Conservation (phyloP, 2,329 filamentous ascomycete species). For the Corinectria fuckeliana region DNA sequence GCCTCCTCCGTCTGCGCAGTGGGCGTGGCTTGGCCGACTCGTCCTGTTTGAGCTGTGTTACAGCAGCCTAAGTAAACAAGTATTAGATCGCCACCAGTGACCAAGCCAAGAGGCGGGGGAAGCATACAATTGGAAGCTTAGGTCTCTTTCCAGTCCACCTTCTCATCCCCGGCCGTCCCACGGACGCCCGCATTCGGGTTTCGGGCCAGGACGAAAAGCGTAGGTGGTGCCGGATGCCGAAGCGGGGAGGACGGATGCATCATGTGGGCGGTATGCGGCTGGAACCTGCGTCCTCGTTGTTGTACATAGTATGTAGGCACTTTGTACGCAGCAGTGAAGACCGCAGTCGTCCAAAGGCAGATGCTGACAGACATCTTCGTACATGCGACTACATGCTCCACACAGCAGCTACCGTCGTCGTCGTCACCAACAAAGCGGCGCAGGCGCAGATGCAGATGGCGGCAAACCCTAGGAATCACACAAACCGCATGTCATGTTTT, state of each 20-base stretch:
- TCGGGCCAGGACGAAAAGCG: neutral
- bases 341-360: neutral
- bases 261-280: neutral
- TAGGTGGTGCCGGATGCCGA: constrained; percentile 10
- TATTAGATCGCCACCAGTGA: neutral
- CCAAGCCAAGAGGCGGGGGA: neutral
- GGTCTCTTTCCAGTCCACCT: constrained; percentile 1
- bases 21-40: neutral
- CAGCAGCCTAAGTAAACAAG: neutral
- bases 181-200: neutral
- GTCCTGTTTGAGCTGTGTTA: neutral
- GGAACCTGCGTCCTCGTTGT: neutral
- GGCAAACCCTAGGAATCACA: constrained; percentile 6
- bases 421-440: neutral
- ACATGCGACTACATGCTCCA: neutral
- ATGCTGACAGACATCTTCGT: neutral
- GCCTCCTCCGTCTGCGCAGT: neutral
- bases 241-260: neutral
- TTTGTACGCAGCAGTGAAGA: neutral
- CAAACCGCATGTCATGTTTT: constrained; percentile 12
- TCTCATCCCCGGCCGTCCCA: neutral
- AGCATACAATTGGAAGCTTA: constrained; percentile 4
- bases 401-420: neutral
- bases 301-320: neutral
- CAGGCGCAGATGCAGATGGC: constrained; percentile 1